These are phyloP conservation scores for Aspergillus incahuasiensis DNA, from an alignment of 495 filamentous ascomycete genomes.

Conservation along the genomic window DNA sequence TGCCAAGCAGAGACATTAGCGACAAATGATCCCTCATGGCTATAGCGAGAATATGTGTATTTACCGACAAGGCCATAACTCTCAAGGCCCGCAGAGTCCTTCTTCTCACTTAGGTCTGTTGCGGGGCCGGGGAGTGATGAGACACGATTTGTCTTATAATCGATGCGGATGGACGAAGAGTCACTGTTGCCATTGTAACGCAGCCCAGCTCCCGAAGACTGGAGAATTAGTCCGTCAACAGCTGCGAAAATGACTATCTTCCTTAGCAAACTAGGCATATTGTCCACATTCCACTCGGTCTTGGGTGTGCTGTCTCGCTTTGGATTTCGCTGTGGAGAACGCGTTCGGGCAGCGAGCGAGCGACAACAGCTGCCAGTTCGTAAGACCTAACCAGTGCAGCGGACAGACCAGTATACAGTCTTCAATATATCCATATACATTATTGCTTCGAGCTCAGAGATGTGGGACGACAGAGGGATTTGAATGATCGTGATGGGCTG, in stretches of 20 bases:
- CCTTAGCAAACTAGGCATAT: conserved; percentile 70
- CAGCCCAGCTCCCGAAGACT: conserved; percentile 55
- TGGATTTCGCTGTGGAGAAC: conserved; percentile 12
- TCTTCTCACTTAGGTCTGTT: conserved; percentile 33
- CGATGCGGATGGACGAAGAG: conserved; percentile 56
- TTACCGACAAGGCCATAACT: conserved; percentile 82
- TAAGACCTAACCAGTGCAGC: conserved; percentile 1
- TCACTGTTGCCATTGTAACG: conserved; percentile 39
- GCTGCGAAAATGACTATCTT: conserved; percentile 79
- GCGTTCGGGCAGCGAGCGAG: background rate
- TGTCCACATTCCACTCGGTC: conserved; percentile 9
- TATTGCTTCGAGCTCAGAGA: background rate
- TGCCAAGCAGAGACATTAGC: background rate
- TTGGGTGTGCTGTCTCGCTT: background rate
- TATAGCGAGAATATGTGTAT: conserved; percentile 13
- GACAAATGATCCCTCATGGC: background rate
- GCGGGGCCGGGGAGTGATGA: conserved; percentile 36
- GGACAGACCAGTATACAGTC: background rate
- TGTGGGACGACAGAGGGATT: background rate
- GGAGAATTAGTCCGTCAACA: conserved; percentile 79
- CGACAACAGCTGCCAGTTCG: background rate
- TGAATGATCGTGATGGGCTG: background rate
- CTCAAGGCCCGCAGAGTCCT: conserved; percentile 50
- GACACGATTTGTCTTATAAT: conserved; percentile 66
- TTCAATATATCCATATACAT: background rate